These are phyloP conservation scores for Linnemannia zychae DNA, from an alignment of 192 early-diverging fungal genomes.

Conservation along the genomic window DNA sequence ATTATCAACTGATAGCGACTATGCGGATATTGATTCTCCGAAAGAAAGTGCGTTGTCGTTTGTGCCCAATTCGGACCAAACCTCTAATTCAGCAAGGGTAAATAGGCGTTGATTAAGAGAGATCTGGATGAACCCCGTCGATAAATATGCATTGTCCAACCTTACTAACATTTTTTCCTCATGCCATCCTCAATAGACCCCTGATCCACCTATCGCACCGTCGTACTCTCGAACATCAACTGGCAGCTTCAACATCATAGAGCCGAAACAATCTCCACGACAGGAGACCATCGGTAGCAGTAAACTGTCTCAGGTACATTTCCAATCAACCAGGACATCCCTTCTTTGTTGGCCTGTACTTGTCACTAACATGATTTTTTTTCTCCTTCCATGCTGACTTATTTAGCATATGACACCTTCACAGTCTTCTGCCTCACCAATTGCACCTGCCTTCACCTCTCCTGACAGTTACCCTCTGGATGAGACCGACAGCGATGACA, in stretches of 20 bases:
- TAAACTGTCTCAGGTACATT: not conserved
- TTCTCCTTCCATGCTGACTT: too few relatives aligned
- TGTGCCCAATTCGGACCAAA: slow-evolving; percentile 8
- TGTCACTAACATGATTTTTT: not conserved
- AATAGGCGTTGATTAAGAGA: not conserved
- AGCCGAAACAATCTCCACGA: not conserved
- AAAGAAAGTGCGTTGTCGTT: not conserved
- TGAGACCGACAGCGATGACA: slow-evolving; percentile 23
- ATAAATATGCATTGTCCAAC: not conserved
- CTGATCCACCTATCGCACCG: not conserved
- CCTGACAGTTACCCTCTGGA: not conserved
- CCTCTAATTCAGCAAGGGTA: not conserved
- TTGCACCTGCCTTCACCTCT: slow-evolving; percentile 14
- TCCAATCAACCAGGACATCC: not conserved
- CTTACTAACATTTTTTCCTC: too few relatives aligned
- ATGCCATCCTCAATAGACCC: not conserved
- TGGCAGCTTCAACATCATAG: not conserved
- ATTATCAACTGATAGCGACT: slow-evolving; percentile 18
- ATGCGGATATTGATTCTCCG: slow-evolving; percentile 14
- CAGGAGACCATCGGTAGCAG: not conserved
- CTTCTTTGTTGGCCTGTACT: not conserved
- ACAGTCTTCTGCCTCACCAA: slow-evolving; percentile 22
- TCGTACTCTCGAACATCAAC: not conserved
- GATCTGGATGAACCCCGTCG: not conserved
- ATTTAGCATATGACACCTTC: not conserved